phyloP scores from a whole-genome alignment of 352 stramenopile genomes.

The Pythium plurisporium region DNA sequence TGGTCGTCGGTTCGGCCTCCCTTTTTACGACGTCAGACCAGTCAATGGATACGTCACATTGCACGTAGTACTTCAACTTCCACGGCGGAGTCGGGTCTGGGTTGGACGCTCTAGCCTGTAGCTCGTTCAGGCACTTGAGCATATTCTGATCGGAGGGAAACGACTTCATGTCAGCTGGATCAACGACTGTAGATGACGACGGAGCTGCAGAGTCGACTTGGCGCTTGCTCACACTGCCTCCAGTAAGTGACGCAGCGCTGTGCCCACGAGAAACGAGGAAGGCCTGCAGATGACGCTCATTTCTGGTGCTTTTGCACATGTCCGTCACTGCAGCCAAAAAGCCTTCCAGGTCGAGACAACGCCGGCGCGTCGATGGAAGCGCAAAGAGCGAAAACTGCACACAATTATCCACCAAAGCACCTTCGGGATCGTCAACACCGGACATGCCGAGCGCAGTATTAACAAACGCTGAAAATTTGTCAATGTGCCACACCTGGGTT shows the following conservation, averaged over 20 bases:
- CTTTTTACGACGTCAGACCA: conserved; percentile 27
- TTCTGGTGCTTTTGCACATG: conserved; percentile 12
- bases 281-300: conserved; percentile 2
- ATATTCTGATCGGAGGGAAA: conserved; percentile 74
- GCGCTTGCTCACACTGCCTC: conserved; percentile 22
- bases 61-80: conserved; percentile 71
- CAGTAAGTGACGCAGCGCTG: background rate
- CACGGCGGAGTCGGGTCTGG: conserved; percentile 33
- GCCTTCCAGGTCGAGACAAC: conserved; percentile 6
- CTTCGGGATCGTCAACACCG: conserved; percentile 14
- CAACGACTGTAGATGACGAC: background rate
- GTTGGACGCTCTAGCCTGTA: conserved; percentile 26
- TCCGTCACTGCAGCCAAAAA: conserved; percentile 18
- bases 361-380: background rate
- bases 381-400: conserved; percentile 54
- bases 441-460: conserved; percentile 14
- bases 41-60: conserved; percentile 65
- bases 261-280: conserved; percentile 12
- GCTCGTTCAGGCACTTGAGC: conserved; percentile 64
- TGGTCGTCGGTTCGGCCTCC: background rate
- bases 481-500: conserved; percentile 70
- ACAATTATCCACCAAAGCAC: conserved; percentile 33
- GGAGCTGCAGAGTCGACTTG: background rate
- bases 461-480: conserved; percentile 60
- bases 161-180: conserved; percentile 2